phyloP scores from a whole-genome alignment of 352 stramenopile genomes.

The Phytophthora agathidicida region DNA sequence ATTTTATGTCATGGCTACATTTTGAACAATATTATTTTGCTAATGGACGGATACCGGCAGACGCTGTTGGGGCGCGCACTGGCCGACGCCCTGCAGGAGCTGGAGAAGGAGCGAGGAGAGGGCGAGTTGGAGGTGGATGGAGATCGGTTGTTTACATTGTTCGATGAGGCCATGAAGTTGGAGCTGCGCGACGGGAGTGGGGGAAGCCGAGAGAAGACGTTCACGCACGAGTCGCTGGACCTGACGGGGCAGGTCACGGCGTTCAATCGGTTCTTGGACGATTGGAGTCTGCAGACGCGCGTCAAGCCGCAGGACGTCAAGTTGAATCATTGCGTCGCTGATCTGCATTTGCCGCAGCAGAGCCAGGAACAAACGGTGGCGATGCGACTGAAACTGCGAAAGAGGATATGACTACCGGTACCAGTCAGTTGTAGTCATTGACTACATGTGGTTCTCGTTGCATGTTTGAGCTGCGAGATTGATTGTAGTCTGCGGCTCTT shows the following conservation, averaged over 20 bases:
- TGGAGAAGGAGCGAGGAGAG: constrained; percentile 38
- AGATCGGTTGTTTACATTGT: constrained; percentile 58
- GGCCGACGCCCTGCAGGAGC: constrained; percentile 62
- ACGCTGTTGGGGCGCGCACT: constrained; percentile 65
- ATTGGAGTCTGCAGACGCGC: constrained; percentile 58
- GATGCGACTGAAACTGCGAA: constrained; percentile 63
- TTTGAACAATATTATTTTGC: no score
- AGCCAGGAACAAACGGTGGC: constrained; percentile 1
- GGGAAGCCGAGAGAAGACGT: constrained; percentile 25
- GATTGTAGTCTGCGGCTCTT: no score
- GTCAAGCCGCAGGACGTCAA: constrained; percentile 26
- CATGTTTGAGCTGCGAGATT: no score
- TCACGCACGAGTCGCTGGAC: constrained; percentile 57
- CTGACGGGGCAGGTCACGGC: constrained; percentile 46
- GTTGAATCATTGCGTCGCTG: constrained; percentile 40
- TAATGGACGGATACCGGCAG: constrained; percentile 77
- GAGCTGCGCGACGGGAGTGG: constrained; percentile 26
- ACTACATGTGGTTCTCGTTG: no score
- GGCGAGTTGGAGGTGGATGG: constrained; percentile 33
- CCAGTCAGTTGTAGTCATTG: no score
- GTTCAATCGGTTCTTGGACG: constrained; percentile 74
- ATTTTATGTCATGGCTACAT: not conserved
- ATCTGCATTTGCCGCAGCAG: constrained; percentile 21
- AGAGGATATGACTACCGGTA: constrained; percentile 11
- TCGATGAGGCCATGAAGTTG: constrained; percentile 51